Evolutionary conservation across 352 stramenopile genomes (phyloP), one percentile per base, ranked within the genome.

Genomic region (Globisporangium rhizosaccharum): DNA sequence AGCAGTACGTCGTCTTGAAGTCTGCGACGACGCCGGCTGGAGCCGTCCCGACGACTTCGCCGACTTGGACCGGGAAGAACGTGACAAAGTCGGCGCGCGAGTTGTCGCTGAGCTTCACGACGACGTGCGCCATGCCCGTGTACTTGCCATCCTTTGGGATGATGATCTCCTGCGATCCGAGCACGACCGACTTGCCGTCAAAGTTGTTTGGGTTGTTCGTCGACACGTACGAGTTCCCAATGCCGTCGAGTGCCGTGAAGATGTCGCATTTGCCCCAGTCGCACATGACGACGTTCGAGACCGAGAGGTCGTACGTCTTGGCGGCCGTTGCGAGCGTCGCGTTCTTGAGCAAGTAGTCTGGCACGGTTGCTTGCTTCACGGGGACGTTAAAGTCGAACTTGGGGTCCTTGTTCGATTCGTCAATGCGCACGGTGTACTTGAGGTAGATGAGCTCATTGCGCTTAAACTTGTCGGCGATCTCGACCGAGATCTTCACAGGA

Each of bases 111-210:
- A 90, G 73, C 62, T 81, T 87, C 46, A 90, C 59, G 37, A 85
- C 75, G 37, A 90, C 59, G 59, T 89, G 80, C 41, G 74, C 82
- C 51, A 84, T 88, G 59, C 82, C 82, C 48, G 82, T 84, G 71
- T 90, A 92, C 63, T 89, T 90, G 62, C 75, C 78, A 36, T 90
- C 79, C 60, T 90, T 89, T 17, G 73, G 66, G 59, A 92, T 75
- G 39, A 85, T 67, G 54, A 92, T 68, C 63, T 90, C 80, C 28
- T 82, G 51, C 3, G 76, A 87, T 11, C 70, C 73, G 37, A 92
- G 87, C n/a, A 74, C 73, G 2, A 75, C 80, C 20, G 81, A 66
- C 12, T 71, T 68, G 51, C 65, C 59, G 15, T 56, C 63, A 56
- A 92, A 92, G 63, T 88, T 72, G 55, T 86, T 76, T 5, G 82